These are phyloP conservation scores for Trypanosomatidae sp. DNA, from an alignment of 208 protist genomes.

Conservation along the genomic window DNA sequence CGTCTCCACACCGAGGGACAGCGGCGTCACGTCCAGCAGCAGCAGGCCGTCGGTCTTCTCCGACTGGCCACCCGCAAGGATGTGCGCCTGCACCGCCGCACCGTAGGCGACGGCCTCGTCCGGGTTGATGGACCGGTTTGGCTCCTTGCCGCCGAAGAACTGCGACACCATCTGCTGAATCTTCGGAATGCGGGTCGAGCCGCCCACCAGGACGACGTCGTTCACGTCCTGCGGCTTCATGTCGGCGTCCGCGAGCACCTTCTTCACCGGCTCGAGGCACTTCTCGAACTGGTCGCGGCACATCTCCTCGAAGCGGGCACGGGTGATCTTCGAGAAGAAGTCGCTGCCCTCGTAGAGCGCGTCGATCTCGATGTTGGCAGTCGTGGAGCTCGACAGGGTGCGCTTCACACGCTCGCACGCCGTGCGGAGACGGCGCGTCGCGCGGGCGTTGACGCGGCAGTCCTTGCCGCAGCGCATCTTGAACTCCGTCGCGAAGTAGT, in stretches of 20 bases:
- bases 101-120: conserved; percentile 95
- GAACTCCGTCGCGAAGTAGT: conserved; percentile 97
- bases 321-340: conserved; percentile 97
- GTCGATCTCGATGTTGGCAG: conserved; percentile 97
- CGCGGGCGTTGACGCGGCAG: too few relatives aligned
- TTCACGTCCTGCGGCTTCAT: conserved; percentile 89
- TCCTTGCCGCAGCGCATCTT: too few relatives aligned
- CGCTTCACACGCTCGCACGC: conserved; percentile 97
- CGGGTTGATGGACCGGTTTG: conserved; percentile 92
- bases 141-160: conserved; percentile 96
- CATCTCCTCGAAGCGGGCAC: conserved; percentile 98
- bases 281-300: conserved; percentile 86
- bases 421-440: conserved; percentile 84
- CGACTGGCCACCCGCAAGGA: conserved; percentile 80
- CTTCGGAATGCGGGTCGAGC: conserved; percentile 98
- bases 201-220: conserved; percentile 96
- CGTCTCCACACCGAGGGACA: conserved; percentile 95
- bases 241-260: conserved; percentile 89
- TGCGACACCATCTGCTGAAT: conserved; percentile 96
- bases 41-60: conserved; percentile 74
- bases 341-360: conserved; percentile 97
- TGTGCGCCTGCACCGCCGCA: conserved; percentile 96
- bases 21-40: conserved; percentile 89
- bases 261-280: conserved; percentile 79
- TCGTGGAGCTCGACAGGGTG: conserved; percentile 94